Base-by-base conservation (phyloP, 192 early-diverging fungal genomes). In the Coemansia sp. region DNA sequence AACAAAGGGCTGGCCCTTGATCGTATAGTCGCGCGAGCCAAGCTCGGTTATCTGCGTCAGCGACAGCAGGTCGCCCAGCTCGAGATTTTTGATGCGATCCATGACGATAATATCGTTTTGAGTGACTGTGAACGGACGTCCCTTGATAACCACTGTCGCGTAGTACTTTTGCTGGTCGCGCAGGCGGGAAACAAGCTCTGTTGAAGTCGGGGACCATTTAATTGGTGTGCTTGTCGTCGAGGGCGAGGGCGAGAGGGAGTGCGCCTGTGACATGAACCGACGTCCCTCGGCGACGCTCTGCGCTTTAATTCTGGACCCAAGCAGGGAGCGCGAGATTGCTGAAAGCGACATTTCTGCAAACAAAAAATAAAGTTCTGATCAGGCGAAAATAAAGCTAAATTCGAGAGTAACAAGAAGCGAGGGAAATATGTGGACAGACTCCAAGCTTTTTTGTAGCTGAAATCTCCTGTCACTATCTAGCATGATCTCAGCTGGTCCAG, bases 1-100 rank as follows among this genome's bases (percentile, higher is more conserved):
- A 25, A 98, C 85, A 61, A 87, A 91, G 14, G 96, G 96, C 63
- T 89, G 72, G 2, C 96, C 96, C 68, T 89, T 77, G 56, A 98
- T 81, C 0, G 93, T 86, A 61, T 87, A 95, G 62, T 94, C 91
- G 34, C 85, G 86, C 27, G 86, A 87, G 15, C 91, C 91, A 25
- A 98, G 72, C 75, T 98, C 95, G 31, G 88, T 84, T 29, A 95
- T 91, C 48, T 90, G 84, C 72, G 94, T 91, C 50, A 98, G 83
- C 48, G 80, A 77, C 62, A 98, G 84, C 36, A 91, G 84, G 81
- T 97, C 95, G 19, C 97, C 97, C 2, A 96, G 73, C 30, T 86
- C 67, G 23, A 96, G 84, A 42, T 96, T 91, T 36, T 89, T 89
- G 67, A 96, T 87, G 19, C 91, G 72, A 71, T 90, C 85, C 38